A percentile compares a stretch with the other conserved stretches of the same genome.
These are phyloP conservation scores for Talaromyces trachyspermus DNA, from an alignment of 495 filamentous ascomycete species.

Conservation along the genomic window DNA sequence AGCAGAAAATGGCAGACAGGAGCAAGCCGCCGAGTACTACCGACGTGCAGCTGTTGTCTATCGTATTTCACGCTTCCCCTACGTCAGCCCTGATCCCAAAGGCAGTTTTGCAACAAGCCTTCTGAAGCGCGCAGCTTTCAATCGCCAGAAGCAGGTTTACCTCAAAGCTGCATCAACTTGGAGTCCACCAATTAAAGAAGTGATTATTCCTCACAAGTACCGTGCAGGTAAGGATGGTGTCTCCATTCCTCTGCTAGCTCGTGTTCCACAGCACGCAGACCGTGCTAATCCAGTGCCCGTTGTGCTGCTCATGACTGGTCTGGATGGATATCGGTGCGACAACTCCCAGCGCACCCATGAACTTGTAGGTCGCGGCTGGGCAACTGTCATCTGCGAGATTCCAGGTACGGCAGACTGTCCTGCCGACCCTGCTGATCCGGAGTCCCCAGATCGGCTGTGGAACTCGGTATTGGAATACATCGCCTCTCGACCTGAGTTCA, in stretches of 20 bases:
- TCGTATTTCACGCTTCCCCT: constrained; percentile 70
- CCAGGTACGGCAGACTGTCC: constrained; percentile 76
- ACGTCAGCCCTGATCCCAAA: constrained; percentile 41
- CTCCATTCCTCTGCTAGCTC: constrained; percentile 58
- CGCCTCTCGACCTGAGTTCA: constrained; percentile 47
- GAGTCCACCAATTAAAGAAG: constrained; percentile 48
- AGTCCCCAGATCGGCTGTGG: constrained; percentile 44
- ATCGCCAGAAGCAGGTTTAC: constrained; percentile 58
- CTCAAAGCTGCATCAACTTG: constrained; percentile 51
- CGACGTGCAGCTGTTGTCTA: constrained; percentile 64
- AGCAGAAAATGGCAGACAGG: constrained; percentile 31
- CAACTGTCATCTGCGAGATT: constrained; percentile 59
- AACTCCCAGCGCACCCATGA: constrained; percentile 65
- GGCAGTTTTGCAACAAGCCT: constrained; percentile 24
- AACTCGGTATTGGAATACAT: constrained; percentile 62
- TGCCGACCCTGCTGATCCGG: constrained; percentile 48
- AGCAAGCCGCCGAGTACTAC: constrained; percentile 54
- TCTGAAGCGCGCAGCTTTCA: constrained; percentile 56
- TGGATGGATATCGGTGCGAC: constrained; percentile 75
- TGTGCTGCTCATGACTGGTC: constrained; percentile 65
- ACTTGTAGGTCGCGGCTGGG: constrained; percentile 55
- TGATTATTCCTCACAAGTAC: constrained; percentile 51
- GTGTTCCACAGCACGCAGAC: constrained; percentile 42
- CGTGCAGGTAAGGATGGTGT: constrained; percentile 40
- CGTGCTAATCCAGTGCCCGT: constrained; percentile 41